Conservation (phyloP, 2,329 filamentous ascomycete genomes). For the Colletotrichum falcatum region DNA sequence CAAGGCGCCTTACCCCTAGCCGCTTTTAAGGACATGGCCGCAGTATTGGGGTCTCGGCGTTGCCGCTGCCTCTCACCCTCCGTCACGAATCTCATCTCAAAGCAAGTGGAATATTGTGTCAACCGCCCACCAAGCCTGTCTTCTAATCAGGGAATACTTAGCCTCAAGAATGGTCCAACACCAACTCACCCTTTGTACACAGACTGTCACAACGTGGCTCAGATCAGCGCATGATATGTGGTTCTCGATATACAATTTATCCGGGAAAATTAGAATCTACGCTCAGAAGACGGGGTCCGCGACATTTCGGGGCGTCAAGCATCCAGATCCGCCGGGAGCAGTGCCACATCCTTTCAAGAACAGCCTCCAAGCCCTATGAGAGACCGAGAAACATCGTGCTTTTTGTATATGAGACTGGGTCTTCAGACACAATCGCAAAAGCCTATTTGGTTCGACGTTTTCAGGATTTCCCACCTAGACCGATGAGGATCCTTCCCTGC, state of each 20-base stretch:
- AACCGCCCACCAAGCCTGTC: background rate
- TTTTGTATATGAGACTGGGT: background rate
- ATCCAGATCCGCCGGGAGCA: background rate
- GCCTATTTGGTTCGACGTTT: background rate
- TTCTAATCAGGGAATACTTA: background rate
- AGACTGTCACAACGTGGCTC: background rate
- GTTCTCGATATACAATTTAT: background rate
- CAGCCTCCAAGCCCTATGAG: background rate
- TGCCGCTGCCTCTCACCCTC: background rate
- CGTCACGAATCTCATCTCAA: background rate
- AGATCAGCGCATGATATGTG: background rate
- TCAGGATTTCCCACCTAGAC: background rate
- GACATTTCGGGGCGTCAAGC: background rate
- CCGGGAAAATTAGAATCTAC: background rate
- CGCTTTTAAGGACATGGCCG: background rate
- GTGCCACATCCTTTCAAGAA: background rate
- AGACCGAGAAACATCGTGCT: background rate
- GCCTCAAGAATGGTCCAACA: background rate
- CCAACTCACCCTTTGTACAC: background rate
- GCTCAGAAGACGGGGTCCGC: background rate
- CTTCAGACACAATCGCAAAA: background rate
- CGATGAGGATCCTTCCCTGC: background rate
- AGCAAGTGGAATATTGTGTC: background rate
- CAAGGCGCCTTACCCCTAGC: slow-evolving; percentile 5
- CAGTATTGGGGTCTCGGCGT: background rate